These are phyloP conservation scores for Cadophora sp. DNA, from an alignment of 2,329 filamentous ascomycete species.

Conservation along the genomic window DNA sequence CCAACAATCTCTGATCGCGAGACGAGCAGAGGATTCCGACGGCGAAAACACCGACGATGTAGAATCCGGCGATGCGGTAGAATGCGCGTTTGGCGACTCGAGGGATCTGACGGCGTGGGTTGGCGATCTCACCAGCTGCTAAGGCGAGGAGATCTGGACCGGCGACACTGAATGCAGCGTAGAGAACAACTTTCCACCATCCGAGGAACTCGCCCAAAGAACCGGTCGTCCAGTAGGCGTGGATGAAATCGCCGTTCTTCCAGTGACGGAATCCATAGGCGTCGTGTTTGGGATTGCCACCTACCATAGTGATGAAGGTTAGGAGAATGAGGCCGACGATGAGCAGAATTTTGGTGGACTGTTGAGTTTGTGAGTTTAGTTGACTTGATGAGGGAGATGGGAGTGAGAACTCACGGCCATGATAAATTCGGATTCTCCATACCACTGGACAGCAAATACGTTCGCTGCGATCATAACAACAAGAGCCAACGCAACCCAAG, in stretches of 20 bases:
- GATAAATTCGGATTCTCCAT: constrained; percentile 62
- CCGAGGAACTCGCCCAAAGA: constrained; percentile 21
- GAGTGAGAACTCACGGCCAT: constrained; percentile 54
- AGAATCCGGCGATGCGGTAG: constrained; percentile 26
- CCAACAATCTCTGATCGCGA: constrained; percentile 18
- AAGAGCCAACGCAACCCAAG: constrained; percentile 17
- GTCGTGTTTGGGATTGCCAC: constrained; percentile 76
- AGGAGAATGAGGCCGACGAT: constrained; percentile 72
- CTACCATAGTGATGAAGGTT: constrained; percentile 83
- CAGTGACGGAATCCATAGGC: constrained; percentile 74
- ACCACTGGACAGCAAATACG: constrained; percentile 61
- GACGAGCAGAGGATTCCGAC: constrained; percentile 19
- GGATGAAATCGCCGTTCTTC: constrained; percentile 46
- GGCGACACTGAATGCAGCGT: constrained; percentile 21
- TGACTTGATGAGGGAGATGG: constrained; percentile 35
- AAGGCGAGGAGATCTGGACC: constrained; percentile 23
- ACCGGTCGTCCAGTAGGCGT: constrained; percentile 22
- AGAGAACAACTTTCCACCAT: constrained; percentile 24
- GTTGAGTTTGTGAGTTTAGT: constrained; percentile 3
- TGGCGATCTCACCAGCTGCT: constrained; percentile 22
- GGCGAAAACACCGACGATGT: constrained; percentile 22
- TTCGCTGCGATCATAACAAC: constrained; percentile 49
- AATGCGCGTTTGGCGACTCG: constrained; percentile 20
- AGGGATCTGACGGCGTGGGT: constrained; percentile 24
- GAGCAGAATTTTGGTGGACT: constrained; percentile 54